Base-by-base conservation (phyloP, 2,329 filamentous ascomycete species). In the Microdochium bolleyi region DNA sequence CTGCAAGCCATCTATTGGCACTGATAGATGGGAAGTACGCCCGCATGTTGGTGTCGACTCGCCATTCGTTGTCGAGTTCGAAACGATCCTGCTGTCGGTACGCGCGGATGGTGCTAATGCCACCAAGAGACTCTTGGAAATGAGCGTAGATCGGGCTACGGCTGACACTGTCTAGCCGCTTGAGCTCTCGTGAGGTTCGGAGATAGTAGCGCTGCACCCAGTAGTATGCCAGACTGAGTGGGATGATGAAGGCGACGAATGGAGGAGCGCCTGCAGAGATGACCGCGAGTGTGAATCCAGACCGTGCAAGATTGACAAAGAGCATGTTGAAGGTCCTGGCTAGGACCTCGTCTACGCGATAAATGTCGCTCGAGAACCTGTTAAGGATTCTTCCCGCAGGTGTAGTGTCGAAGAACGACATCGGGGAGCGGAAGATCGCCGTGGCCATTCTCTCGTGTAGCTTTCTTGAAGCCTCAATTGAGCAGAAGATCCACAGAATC, bases 401-500 rank as follows among this genome's bases (percentile, higher is more conserved):
- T 1, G 94, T 99, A 1, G 92, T 96, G 68, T 99, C 95, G 62
- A 99, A 99, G 73, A 99, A 99, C 61, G 85, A 94, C 94, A 99
- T 99, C 52, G 94, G 95, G 37, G 91, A 95, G 60, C 94, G 83
- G 79, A 99, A 99, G 61, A 97, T 96, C 19, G 94, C 91, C 62
- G 88, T 94, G 46, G 92, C 92, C 94, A 99, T 97, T 58, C 89
- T 82, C 72, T 97, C 94, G 67, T 99, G 94, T 53, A 99, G 79
- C 73, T 97, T 99, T 57, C 94, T 84, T 21, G 92, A 96, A 50
- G 94, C 94, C 84, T 99, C 94, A 57, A 99, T 99, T 3, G 94
- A 97, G 73, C 95, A 99, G 74, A 99, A 97, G 59, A 99, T 97
- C 94, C 94, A 99, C 25, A 99, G 77, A 58, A 99, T 91, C 60